Evolutionary conservation across 1,284 basidiomycete species (phyloP).

Genomic region (Vanrija pseudolonga): DNA sequence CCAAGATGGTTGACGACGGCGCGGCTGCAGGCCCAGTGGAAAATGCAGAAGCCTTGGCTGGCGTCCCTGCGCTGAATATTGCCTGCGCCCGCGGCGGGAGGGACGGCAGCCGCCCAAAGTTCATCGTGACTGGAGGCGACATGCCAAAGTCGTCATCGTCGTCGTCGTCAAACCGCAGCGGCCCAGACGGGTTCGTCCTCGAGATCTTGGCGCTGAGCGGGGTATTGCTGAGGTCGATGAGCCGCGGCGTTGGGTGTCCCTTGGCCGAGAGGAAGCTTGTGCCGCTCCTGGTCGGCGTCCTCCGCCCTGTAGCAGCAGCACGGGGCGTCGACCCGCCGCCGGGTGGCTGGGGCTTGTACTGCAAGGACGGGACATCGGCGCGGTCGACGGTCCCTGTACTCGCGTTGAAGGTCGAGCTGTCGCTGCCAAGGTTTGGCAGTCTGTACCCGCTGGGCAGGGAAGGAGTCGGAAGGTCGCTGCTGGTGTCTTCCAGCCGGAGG

Average conservation of each 20-base stretch:
- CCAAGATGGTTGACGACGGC: not conserved
- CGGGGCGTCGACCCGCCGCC: not conserved
- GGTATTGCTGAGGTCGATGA: conserved; percentile 61
- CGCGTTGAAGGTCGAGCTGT: not conserved
- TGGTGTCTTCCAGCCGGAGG: conserved; percentile 37
- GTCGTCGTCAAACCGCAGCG: conserved; percentile 23
- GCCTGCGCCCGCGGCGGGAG: conserved; percentile 59
- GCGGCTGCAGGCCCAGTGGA: too few species aligned
- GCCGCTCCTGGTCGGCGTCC: not conserved
- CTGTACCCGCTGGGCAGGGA: conserved; percentile 38
- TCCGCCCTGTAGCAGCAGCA: not conserved
- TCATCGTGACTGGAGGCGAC: conserved; percentile 82
- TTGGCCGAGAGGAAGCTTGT: not conserved
- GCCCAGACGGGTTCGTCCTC: conserved; percentile 1
- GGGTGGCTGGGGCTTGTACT: not conserved
- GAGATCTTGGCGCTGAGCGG: conserved; percentile 52
- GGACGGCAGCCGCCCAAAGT: conserved; percentile 55
- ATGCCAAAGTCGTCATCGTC: conserved; percentile 61
- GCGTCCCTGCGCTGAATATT: conserved; percentile 55
- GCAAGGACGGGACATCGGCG: not conserved
- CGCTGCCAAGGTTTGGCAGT: conserved; percentile 16
- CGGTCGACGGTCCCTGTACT: conserved; percentile 1
- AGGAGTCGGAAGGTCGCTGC: conserved; percentile 31
- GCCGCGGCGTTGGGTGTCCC: not conserved
- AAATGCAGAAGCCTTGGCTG: conserved; percentile 17